Evolutionary conservation across 371 early-diverging fungal genomes (phyloP).

Genomic region (Catenaria anguillulae): DNA sequence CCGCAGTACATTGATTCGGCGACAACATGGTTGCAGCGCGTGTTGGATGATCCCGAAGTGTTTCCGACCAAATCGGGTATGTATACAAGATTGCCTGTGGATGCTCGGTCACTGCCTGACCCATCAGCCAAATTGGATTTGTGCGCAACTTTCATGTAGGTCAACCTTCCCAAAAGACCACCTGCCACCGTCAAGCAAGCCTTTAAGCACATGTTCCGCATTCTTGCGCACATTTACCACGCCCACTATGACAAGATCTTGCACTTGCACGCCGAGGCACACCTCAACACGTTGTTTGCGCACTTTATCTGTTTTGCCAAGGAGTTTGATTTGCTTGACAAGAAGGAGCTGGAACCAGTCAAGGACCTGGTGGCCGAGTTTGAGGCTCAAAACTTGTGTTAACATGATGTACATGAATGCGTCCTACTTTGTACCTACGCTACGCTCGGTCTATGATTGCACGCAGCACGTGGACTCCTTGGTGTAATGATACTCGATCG

Average conservation of each 20-base stretch:
- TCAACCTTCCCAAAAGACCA: constrained; percentile 7
- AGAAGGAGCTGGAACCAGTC: constrained; percentile 74
- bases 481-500: neutral
- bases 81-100: neutral
- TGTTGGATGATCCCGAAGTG: constrained; percentile 66
- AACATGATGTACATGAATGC: too few species aligned
- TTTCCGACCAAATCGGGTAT: constrained; percentile 60
- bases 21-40: constrained; percentile 73
- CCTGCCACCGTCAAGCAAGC: constrained; percentile 43
- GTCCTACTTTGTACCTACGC: too few species aligned
- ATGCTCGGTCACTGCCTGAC: neutral
- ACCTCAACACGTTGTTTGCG: constrained; percentile 85
- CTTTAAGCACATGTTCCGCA: constrained; percentile 36
- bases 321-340: constrained; percentile 81
- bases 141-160: neutral
- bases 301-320: constrained; percentile 79
- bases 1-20: constrained; percentile 88
- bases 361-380: constrained; percentile 56
- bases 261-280: constrained; percentile 64
- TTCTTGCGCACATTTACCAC: constrained; percentile 87
- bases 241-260: constrained; percentile 77
- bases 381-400: constrained; percentile 5
- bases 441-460: too few species aligned
- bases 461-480: neutral
- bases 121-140: too few species aligned